These are phyloP conservation scores for Chaetomium globosum DNA, from an alignment of 2,329 filamentous ascomycete species.

Conservation along the genomic window DNA sequence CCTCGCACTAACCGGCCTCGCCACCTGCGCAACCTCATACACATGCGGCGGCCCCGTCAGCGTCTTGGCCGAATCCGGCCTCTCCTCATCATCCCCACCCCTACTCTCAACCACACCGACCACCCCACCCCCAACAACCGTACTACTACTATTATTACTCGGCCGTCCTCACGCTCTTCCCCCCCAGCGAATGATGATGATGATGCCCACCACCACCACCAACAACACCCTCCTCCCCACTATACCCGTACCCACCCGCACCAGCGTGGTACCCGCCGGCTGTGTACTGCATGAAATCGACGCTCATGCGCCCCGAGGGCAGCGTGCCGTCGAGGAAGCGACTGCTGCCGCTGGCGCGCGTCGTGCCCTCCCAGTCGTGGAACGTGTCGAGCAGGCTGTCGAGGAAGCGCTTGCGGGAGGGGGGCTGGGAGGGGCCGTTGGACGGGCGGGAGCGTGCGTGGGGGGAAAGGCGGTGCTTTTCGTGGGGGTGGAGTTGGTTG, in stretches of 20 bases:
- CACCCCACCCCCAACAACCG: background rate
- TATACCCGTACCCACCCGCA: too few relatives aligned
- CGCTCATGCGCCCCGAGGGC: conserved; percentile 7
- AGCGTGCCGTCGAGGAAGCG: background rate
- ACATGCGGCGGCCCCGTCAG: background rate
- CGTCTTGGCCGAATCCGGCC: conserved; percentile 1
- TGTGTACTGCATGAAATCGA: background rate
- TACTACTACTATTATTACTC: background rate
- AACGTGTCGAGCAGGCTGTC: conserved; percentile 10
- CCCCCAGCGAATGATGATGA: background rate
- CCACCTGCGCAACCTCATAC: conserved; percentile 3
- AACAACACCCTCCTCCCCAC: background rate
- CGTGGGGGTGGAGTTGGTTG: background rate
- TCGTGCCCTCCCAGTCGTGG: conserved; percentile 10
- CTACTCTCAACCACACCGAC: background rate
- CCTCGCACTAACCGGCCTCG: background rate
- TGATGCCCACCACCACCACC: background rate
- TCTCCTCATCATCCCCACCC: background rate
- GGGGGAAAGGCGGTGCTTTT: background rate
- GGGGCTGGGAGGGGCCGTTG: background rate
- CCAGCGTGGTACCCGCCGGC: background rate
- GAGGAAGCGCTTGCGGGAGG: background rate
- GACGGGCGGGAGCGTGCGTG: background rate
- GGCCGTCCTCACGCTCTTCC: background rate
- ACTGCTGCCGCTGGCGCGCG: background rate